These are phyloP conservation scores for Aspergillus pseudotamarii DNA, from an alignment of 2,329 filamentous ascomycete genomes.

Conservation along the genomic window DNA sequence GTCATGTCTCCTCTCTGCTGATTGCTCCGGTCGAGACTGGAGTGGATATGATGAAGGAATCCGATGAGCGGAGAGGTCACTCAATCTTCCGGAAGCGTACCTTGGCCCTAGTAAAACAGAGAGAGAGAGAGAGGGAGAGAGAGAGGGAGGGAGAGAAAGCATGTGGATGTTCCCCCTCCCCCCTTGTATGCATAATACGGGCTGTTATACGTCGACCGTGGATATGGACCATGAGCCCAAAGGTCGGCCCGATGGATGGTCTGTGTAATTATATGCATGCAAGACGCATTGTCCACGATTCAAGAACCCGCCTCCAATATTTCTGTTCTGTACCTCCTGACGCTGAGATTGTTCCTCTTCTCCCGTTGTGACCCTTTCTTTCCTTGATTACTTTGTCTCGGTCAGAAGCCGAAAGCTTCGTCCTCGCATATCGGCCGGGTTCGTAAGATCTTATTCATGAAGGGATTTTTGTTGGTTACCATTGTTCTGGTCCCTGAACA, in stretches of 20 bases:
- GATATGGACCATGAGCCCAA: not conserved
- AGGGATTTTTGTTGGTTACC: not conserved
- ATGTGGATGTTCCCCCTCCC: not conserved
- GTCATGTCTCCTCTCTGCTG: not conserved
- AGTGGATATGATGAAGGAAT: not conserved
- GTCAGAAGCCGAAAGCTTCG: not conserved
- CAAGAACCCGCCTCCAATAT: not conserved
- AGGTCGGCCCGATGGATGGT: conserved; percentile 8
- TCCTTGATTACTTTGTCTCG: not conserved
- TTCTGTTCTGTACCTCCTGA: not conserved
- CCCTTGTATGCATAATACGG: not conserved
- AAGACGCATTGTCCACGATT: not conserved
- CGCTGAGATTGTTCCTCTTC: not conserved
- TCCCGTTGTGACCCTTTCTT: too few species aligned
- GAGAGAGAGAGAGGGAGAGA: not conserved
- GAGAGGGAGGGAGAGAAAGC: not conserved
- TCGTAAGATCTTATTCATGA: not conserved
- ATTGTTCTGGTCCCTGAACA: not conserved
- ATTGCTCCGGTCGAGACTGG: conserved; percentile 6
- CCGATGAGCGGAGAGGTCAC: conserved; percentile 14
- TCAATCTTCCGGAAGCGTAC: not conserved
- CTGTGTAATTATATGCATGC: conserved; percentile 7
- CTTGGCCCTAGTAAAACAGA: not conserved
- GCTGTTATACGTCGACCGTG: not conserved
- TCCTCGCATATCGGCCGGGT: not conserved